Base-by-base conservation (phyloP, 805 yeast species). In the Cyberlindnera maclurae region DNA sequence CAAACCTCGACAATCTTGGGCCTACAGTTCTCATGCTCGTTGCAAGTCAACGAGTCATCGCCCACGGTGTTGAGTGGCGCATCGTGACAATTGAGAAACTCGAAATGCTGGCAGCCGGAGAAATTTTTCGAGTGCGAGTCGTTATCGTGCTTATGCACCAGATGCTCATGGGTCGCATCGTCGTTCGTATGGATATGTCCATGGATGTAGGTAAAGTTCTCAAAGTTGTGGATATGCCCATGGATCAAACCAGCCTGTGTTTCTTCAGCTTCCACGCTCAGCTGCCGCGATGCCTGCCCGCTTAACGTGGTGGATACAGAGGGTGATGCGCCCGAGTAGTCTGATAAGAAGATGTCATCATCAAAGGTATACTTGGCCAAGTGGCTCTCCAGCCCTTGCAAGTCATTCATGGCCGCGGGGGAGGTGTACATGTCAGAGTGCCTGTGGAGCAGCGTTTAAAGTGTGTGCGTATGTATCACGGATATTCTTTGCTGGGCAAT, bases 141-240 rank as follows among this genome's bases (percentile, higher is more conserved):
- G 37, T 52, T 50, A 9, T 29, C n/a, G 34, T 52, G 57, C 13
- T 36, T 44, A 28, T 50, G 52, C 20, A 12, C n/a, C 12, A 15
- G 33, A 11, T 18, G 13, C 13, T 18, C 24, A 15, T 12, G n/a
- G 5, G 26, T n/a, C 15, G 12, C 33, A 32, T 12, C 24, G 18
- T 54, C 54, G 38, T 50, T 51, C 12, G 58, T 74, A 50, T 77
- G 84, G 24, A 77, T 71, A 51, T 77, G 84, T n/a, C 84, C 84
- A 51, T 77, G 83, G 27, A 77, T 75, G 47, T 76, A 77, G 6
- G 81, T 75, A 50, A 77, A 71, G 49, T 74, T 76, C 41, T 69
- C 65, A 52, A 74, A 79, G 49, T 73, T 75, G 57, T 77, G 83
- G 15, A 77, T 75, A 49, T 77, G 84, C 3, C 84, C 84, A 57